Conservation (phyloP, 495 filamentous ascomycete species). For the Rostrohypoxylon terebratum region DNA sequence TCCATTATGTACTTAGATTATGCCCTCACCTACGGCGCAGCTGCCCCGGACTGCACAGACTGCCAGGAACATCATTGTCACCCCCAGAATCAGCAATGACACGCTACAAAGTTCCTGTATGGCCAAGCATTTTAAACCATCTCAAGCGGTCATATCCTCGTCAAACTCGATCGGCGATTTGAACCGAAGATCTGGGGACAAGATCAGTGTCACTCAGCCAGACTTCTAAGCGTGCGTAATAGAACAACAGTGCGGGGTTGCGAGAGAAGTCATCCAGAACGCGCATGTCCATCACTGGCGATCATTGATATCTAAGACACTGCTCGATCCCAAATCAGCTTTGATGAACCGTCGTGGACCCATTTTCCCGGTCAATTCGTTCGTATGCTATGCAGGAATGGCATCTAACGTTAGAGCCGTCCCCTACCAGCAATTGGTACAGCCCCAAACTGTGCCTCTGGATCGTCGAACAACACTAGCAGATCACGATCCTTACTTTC, state of each 20-base stretch:
- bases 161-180: constrained; percentile 35
- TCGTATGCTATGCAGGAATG: not conserved
- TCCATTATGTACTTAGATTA: constrained; percentile 15
- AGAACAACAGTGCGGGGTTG: not conserved
- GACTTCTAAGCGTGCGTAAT: constrained; percentile 26
- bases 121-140: constrained; percentile 9
- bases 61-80: constrained; percentile 5
- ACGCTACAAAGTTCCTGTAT: constrained; percentile 14
- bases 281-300: constrained; percentile 5
- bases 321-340: constrained; percentile 1
- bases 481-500: constrained; percentile 8
- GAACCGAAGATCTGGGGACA: constrained; percentile 43
- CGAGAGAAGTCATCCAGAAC: constrained; percentile 24
- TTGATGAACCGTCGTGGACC: not conserved
- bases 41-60: constrained; percentile 9
- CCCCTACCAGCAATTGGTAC: constrained; percentile 11
- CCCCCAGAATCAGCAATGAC: constrained; percentile 3
- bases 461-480: constrained; percentile 19
- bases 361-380: constrained; percentile 1
- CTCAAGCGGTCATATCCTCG: constrained; percentile 23
- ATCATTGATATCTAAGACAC: constrained; percentile 21
- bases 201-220: constrained; percentile 26
- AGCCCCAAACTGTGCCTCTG: constrained; percentile 8
- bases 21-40: constrained; percentile 6
- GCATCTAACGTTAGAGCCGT: constrained; percentile 16